Percentiles rank a stretch among this genome's conserved stretches.
These are phyloP conservation scores for Plenodomus tracheiphilus DNA, from an alignment of 2,329 filamentous ascomycete genomes.

Conservation along the genomic window DNA sequence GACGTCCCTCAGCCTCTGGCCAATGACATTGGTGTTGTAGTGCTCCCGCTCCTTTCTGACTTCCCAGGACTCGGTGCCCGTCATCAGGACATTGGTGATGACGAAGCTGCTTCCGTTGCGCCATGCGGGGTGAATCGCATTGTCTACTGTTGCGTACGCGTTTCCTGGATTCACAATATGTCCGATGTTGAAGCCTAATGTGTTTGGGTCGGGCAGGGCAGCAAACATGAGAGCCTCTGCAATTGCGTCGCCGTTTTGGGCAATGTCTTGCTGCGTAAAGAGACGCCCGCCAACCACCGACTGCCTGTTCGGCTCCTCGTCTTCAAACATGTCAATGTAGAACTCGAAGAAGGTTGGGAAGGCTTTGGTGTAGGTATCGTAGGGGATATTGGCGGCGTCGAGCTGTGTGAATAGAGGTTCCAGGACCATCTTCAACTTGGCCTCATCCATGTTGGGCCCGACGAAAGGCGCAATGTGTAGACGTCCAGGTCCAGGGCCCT, in stretches of 20 bases:
- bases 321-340: conserved; percentile 43
- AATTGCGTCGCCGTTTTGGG: conserved; percentile 24
- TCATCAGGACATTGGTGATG: conserved; percentile 38
- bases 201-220: conserved; percentile 21
- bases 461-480: conserved; percentile 41
- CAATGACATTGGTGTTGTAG: conserved; percentile 37
- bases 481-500: conserved; percentile 26
- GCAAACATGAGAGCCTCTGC: conserved; percentile 32
- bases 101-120: conserved; percentile 42
- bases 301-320: conserved; percentile 34
- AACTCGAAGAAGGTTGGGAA: conserved; percentile 44
- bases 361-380: conserved; percentile 29
- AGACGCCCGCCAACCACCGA: conserved; percentile 39
- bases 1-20: conserved; percentile 34
- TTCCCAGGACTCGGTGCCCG: conserved; percentile 35
- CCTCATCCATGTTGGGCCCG: conserved; percentile 35
- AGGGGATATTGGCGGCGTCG: conserved; percentile 36
- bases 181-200: conserved; percentile 33
- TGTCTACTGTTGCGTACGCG: conserved; percentile 32
- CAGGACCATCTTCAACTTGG: conserved; percentile 29
- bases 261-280: conserved; percentile 37
- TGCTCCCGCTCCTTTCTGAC: conserved; percentile 30
- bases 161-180: conserved; percentile 42
- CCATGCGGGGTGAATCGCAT: conserved; percentile 41
- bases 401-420: conserved; percentile 35